A percentile compares a stretch with the other conserved stretches of the same genome.
Conservation (phyloP, 805 yeast genomes). For the Ogataea nonfermentans region DNA sequence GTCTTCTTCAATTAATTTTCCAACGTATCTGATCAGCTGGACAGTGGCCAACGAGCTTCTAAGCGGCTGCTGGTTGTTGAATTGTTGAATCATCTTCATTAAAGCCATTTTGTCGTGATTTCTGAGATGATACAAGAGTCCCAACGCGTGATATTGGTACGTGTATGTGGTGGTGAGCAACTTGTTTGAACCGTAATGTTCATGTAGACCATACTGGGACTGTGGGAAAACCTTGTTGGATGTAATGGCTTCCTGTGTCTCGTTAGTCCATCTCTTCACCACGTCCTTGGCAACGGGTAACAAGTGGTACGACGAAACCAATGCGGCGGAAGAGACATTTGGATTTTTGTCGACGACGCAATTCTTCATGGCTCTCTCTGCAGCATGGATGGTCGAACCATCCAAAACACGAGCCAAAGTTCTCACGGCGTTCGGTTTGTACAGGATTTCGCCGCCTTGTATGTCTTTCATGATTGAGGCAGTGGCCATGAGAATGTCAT, state of each 20-base stretch:
- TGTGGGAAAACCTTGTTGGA: constrained; percentile 55
- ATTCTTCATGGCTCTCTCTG: constrained; percentile 88
- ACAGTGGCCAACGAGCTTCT: constrained; percentile 81
- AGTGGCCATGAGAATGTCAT: constrained; percentile 95
- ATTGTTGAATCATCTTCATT: constrained; percentile 82
- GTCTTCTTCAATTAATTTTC: constrained; percentile 71
- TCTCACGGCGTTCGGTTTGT: constrained; percentile 93
- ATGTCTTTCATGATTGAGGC: constrained; percentile 98
- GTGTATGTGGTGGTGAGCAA: constrained; percentile 71
- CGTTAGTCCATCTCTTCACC: constrained; percentile 91
- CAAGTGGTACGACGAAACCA: constrained; percentile 86
- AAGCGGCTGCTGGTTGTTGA: constrained; percentile 55
- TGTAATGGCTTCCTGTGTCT: constrained; percentile 85
- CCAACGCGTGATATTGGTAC: constrained; percentile 95
- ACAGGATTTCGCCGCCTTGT: constrained; percentile 80
- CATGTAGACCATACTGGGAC: constrained; percentile 51
- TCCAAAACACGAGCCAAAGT: constrained; percentile 88
- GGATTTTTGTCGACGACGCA: constrained; percentile 92
- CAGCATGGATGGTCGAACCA: constrained; percentile 84
- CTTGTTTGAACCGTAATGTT: constrained; percentile 52
- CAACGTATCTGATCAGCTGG: constrained; percentile 79
- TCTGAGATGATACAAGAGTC: constrained; percentile 81
- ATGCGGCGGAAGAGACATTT: constrained; percentile 87
- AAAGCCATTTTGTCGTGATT: constrained; percentile 93
- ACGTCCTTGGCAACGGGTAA: constrained; percentile 88